phyloP scores from a whole-genome alignment of 768 basidiomycete genomes.

The Trametes gibbosa region DNA sequence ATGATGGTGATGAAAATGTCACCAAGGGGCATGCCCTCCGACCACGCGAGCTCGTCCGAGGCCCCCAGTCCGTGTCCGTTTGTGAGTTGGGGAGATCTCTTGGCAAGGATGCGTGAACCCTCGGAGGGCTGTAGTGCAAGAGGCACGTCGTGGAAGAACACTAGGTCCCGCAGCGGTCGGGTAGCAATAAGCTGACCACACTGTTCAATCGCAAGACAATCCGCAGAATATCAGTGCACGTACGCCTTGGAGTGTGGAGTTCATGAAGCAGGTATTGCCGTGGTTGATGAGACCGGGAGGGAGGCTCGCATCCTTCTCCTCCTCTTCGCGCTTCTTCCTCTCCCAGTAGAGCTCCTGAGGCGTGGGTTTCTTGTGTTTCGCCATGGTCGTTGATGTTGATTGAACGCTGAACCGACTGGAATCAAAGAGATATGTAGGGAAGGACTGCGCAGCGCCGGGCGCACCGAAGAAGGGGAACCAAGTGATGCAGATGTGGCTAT shows the following conservation, averaged over 20 bases:
- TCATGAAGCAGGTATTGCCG: constrained; percentile 95
- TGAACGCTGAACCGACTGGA: not conserved
- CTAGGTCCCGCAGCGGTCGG: constrained; percentile 53
- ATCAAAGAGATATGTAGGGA: not conserved
- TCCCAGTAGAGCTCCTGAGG: constrained; percentile 64
- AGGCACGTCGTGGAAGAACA: constrained; percentile 52
- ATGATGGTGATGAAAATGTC: constrained; percentile 64
- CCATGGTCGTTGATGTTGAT: constrained; percentile 15
- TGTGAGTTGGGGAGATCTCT: constrained; percentile 64
- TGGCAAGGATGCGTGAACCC: constrained; percentile 33
- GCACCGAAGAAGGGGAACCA: constrained; percentile 3
- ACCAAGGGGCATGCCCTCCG: constrained; percentile 64
- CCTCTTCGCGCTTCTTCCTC: constrained; percentile 58
- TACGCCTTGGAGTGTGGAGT: constrained; percentile 88
- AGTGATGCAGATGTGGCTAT: constrained; percentile 9
- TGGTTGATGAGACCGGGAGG: constrained; percentile 79
- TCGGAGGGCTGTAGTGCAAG: constrained; percentile 39
- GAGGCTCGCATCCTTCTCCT: constrained; percentile 54
- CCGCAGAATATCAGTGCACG: constrained; percentile 33
- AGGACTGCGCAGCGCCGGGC: constrained; percentile 15
- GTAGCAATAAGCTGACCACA: constrained; percentile 64
- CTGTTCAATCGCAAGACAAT: not conserved
- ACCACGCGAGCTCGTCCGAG: constrained; percentile 49
- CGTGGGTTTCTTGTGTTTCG: constrained; percentile 42
- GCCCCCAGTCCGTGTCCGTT: constrained; percentile 61